These are phyloP conservation scores for Didymella arachidicola DNA, from an alignment of 2,329 filamentous ascomycete genomes.

Conservation along the genomic window DNA sequence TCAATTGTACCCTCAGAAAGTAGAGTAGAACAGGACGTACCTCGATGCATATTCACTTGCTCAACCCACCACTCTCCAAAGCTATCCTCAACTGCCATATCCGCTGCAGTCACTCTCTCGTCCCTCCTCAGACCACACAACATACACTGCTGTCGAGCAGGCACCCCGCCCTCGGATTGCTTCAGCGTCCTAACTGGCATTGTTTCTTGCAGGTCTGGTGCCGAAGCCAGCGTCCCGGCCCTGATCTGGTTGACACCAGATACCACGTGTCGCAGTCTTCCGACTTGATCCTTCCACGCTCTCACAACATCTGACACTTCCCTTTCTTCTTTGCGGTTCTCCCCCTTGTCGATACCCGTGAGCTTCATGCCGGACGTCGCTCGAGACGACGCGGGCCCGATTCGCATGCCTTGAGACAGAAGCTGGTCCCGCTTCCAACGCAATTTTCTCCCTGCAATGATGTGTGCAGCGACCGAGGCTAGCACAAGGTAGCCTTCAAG, in stretches of 20 bases:
- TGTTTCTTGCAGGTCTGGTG: slow-evolving; percentile 76
- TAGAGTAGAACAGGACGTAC: slow-evolving; percentile 28
- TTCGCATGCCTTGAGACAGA: slow-evolving; percentile 86
- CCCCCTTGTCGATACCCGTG: slow-evolving; percentile 81
- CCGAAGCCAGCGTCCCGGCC: slow-evolving; percentile 51
- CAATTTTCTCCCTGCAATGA: slow-evolving; percentile 83
- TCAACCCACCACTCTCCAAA: slow-evolving; percentile 98
- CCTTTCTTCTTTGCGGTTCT: slow-evolving; percentile 82
- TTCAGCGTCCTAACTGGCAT: slow-evolving; percentile 72
- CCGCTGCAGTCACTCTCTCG: slow-evolving; percentile 79
- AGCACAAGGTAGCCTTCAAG: slow-evolving; percentile 70
- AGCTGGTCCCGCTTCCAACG: slow-evolving; percentile 92
- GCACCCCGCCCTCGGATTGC: slow-evolving; percentile 70
- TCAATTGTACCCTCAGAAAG: neutral
- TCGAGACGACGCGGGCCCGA: slow-evolving; percentile 74
- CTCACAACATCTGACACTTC: slow-evolving; percentile 80
- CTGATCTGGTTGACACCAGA: slow-evolving; percentile 66
- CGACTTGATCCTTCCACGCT: slow-evolving; percentile 78
- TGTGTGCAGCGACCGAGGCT: slow-evolving; percentile 73
- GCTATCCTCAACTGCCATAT: slow-evolving; percentile 81
- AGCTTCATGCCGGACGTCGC: slow-evolving; percentile 88
- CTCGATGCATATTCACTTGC: slow-evolving; percentile 71
- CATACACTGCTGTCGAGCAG: slow-evolving; percentile 77
- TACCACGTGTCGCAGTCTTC: slow-evolving; percentile 76
- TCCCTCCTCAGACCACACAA: slow-evolving; percentile 89